Evolutionary conservation across 1,284 basidiomycete genomes (phyloP).

Genomic region (Microbotryum silenes-acaulis): DNA sequence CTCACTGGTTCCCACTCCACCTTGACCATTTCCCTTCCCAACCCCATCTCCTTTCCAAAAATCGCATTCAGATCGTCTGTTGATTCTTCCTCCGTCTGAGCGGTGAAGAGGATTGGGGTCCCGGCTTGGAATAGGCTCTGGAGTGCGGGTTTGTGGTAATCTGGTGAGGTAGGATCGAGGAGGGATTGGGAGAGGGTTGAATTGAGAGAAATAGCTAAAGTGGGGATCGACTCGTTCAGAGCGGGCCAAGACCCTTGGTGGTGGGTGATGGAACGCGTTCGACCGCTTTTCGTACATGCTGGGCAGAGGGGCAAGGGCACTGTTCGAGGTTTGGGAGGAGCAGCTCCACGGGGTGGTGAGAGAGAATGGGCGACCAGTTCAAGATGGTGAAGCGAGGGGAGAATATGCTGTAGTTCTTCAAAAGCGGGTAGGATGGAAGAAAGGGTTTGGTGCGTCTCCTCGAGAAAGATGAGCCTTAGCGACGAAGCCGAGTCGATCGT

Average conservation of each 20-base stretch:
- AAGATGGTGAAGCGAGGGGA: background rate
- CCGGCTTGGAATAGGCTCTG: background rate
- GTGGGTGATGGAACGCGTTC: background rate
- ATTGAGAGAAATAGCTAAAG: conserved; percentile 5
- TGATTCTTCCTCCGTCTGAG: conserved; percentile 7
- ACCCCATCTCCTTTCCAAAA: background rate
- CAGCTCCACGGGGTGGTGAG: background rate
- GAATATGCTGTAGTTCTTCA: conserved; percentile 18
- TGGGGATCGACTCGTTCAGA: background rate
- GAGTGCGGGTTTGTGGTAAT: background rate
- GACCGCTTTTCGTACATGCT: background rate
- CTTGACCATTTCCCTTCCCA: background rate
- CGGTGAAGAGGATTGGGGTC: conserved; percentile 4
- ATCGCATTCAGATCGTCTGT: background rate
- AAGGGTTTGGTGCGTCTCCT: conserved; percentile 4
- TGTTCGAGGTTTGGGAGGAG: background rate
- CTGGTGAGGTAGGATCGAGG: background rate
- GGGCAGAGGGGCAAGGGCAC: conserved; percentile 8
- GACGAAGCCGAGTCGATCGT: background rate
- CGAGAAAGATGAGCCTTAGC: conserved; percentile 13
- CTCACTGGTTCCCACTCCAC: background rate
- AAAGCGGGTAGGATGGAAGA: background rate
- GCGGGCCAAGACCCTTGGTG: background rate
- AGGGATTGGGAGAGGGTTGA: conserved; percentile 5
- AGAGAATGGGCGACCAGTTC: conserved; percentile 7